These are phyloP conservation scores for Nymphaea thermarum DNA, from an alignment of 164 flowering plant species.

Conservation along the genomic window DNA sequence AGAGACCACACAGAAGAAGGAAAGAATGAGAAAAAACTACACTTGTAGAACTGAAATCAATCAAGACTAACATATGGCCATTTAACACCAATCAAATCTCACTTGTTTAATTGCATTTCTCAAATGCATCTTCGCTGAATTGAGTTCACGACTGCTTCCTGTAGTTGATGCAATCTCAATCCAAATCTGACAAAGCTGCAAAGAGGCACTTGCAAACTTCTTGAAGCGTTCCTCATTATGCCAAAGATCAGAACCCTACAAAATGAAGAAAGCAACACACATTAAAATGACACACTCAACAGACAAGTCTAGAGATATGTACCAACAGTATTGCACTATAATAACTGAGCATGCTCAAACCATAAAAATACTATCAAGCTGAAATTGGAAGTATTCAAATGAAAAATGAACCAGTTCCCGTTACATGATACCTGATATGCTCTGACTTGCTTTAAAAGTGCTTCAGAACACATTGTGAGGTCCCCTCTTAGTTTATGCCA, in stretches of 20 bases:
- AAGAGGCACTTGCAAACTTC: slow-evolving; percentile 65
- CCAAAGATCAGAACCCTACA: slow-evolving; percentile 84
- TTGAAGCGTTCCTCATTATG: slow-evolving; percentile 56
- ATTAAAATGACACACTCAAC: no score
- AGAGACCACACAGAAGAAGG: no score
- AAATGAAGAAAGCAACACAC: neutral
- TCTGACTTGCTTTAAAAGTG: slow-evolving; percentile 86
- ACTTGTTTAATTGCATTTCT: slow-evolving; percentile 60
- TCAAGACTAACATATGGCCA: neutral
- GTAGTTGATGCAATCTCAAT: slow-evolving; percentile 49
- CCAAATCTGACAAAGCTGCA: slow-evolving; percentile 73
- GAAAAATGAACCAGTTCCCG: neutral
- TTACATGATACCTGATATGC: slow-evolving; percentile 57
- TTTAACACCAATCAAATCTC: slow-evolving; percentile 2
- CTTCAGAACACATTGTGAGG: slow-evolving; percentile 78
- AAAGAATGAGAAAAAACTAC: no score
- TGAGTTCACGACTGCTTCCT: slow-evolving; percentile 44
- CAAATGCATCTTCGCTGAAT: slow-evolving; percentile 71
- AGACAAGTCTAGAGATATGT: no score
- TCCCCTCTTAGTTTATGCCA: slow-evolving; percentile 91
- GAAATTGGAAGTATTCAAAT: neutral
- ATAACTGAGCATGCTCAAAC: neutral
- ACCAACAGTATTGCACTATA: neutral
- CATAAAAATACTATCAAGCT: neutral
- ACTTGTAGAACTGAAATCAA: neutral